These are phyloP conservation scores for Paramecium biaurelia DNA, from an alignment of 73 alveolate species.

Conservation along the genomic window DNA sequence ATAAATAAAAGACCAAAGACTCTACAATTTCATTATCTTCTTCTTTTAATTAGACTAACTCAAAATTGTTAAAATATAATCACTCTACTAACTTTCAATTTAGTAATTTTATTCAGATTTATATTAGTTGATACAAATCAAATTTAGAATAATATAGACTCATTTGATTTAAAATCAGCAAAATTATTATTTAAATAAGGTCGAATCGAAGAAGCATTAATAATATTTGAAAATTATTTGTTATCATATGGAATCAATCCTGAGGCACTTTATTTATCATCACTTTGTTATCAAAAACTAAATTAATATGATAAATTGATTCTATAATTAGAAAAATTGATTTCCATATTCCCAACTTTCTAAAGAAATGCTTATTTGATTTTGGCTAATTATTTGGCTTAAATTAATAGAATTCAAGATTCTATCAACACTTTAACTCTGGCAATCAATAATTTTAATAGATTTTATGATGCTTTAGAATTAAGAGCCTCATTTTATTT, in stretches of 20 bases:
- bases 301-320: not conserved
- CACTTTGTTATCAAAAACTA: not conserved
- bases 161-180: not conserved
- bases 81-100: not conserved
- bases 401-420: not conserved
- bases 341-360: not conserved
- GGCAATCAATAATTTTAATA: slow-evolving; percentile 54
- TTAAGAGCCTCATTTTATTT: slow-evolving; percentile 71
- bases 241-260: not conserved
- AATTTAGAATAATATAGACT: not conserved
- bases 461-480: slow-evolving; percentile 69
- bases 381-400: slow-evolving; percentile 28
- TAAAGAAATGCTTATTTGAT: slow-evolving; percentile 28
- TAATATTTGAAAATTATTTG: not conserved
- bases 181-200: not conserved
- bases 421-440: slow-evolving; percentile 17
- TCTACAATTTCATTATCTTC: not conserved
- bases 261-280: not conserved
- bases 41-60: not conserved
- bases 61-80: not conserved
- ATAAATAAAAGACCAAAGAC: not conserved
- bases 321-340: not conserved
- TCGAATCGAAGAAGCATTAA: not conserved
- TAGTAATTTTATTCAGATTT: not conserved
- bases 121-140: not conserved